A percentile compares a stretch with the other conserved stretches of the same genome.
Evolutionary conservation across 1,284 basidiomycete species (phyloP).

Genomic region (Marasmius oreades): DNA sequence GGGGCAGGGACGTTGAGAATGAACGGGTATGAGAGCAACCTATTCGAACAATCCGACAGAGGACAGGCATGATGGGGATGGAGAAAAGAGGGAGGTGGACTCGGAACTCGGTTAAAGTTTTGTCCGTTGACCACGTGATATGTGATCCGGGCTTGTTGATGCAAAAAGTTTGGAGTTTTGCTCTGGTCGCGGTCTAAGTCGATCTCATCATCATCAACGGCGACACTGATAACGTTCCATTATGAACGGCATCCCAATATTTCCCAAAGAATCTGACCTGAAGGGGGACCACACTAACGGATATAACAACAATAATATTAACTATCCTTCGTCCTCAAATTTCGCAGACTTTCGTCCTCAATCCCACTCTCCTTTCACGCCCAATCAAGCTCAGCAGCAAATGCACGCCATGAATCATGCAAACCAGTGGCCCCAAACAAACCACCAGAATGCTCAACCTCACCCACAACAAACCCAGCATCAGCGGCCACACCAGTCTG

Average conservation of each 20-base stretch:
- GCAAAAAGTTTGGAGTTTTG: neutral
- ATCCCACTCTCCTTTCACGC: slow-evolving; percentile 3
- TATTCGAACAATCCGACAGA: slow-evolving; percentile 33
- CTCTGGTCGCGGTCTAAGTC: neutral
- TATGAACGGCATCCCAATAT: slow-evolving; percentile 8
- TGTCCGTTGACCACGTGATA: neutral
- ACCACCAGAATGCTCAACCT: slow-evolving; percentile 4
- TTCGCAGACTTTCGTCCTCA: slow-evolving; percentile 25
- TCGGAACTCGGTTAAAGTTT: neutral
- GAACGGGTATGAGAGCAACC: slow-evolving; percentile 25
- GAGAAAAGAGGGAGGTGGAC: neutral
- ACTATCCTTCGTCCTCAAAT: slow-evolving; percentile 29
- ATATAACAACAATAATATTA: slow-evolving; percentile 12
- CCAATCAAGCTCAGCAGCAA: slow-evolving; percentile 12
- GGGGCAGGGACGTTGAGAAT: slow-evolving; percentile 41
- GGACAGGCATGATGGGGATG: slow-evolving; percentile 29
- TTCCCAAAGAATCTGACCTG: neutral
- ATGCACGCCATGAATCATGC: slow-evolving; percentile 10
- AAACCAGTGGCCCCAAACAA: slow-evolving; percentile 3
- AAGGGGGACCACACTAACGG: neutral
- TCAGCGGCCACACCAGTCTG: slow-evolving; percentile 9
- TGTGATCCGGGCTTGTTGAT: neutral
- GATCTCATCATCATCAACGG: neutral
- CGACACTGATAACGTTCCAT: neutral
- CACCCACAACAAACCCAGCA: slow-evolving; percentile 7